Evolutionary conservation across 1,139 yeast genomes (phyloP).

Genomic region (Scheffersomyces illinoinensis): DNA sequence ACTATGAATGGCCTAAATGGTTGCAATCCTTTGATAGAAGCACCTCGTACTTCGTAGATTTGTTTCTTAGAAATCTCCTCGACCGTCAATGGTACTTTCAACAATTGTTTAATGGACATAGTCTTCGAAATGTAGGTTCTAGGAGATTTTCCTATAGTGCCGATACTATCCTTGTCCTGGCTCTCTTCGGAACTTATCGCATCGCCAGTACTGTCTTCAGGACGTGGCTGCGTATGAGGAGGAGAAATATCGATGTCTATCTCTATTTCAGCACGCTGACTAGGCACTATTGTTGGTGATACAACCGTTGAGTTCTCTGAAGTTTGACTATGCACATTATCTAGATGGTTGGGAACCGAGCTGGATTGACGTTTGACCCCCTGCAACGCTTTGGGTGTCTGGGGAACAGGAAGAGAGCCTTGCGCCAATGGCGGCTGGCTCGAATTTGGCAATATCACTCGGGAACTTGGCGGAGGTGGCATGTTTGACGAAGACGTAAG

Average conservation of each 20-base stretch:
- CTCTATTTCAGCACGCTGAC: background rate
- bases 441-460: background rate
- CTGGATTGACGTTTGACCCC: background rate
- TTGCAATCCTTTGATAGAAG: slow-evolving; percentile 15
- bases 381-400: background rate
- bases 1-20: slow-evolving; percentile 25
- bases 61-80: slow-evolving; percentile 13
- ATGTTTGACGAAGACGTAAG: background rate
- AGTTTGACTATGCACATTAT: background rate
- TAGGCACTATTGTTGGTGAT: background rate
- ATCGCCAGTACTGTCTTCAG: background rate
- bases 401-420: background rate
- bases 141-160: background rate
- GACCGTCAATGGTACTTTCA: slow-evolving; percentile 9
- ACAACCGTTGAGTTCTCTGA: background rate
- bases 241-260: background rate
- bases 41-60: slow-evolving; percentile 20
- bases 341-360: background rate
- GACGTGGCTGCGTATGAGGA: background rate
- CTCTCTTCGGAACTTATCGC: background rate
- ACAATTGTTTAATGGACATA: slow-evolving; percentile 10
- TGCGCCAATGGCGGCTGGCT: background rate
- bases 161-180: background rate
- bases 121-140: slow-evolving; percentile 13
- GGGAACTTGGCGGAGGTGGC: background rate